Percentiles rank a stretch among this genome's conserved stretches.
phyloP scores from a whole-genome alignment of 1,284 basidiomycete species.

The Boletellus sp. region DNA sequence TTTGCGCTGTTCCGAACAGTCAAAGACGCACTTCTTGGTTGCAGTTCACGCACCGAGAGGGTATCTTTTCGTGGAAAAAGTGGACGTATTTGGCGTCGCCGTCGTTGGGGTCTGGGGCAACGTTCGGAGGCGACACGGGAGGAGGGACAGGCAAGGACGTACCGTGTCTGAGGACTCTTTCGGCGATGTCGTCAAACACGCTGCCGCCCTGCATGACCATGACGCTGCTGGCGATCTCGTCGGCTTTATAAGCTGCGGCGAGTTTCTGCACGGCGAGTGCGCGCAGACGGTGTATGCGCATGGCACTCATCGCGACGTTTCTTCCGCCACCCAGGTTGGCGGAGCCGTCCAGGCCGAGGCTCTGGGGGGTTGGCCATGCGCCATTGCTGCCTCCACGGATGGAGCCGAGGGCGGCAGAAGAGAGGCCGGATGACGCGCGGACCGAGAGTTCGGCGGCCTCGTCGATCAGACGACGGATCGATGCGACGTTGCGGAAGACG shows the following conservation, averaged over 20 bases:
- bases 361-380: constrained; percentile 58
- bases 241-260: constrained; percentile 73
- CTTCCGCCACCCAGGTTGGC: constrained; percentile 53
- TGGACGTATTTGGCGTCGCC: constrained; percentile 79
- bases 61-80: constrained; percentile 88
- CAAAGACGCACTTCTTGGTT: constrained; percentile 9
- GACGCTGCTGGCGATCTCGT: constrained; percentile 84
- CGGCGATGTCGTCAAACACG: constrained; percentile 82
- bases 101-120: constrained; percentile 61
- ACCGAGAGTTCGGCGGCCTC: constrained; percentile 81
- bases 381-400: constrained; percentile 45
- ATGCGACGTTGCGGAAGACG: constrained; percentile 69
- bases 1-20: constrained; percentile 20
- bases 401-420: constrained; percentile 64
- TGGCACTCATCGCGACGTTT: constrained; percentile 77
- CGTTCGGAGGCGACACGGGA: neutral
- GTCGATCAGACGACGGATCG: constrained; percentile 75
- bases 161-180: constrained; percentile 74
- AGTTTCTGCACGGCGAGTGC: constrained; percentile 79
- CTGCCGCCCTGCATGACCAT: constrained; percentile 89
- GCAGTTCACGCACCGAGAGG: constrained; percentile 60
- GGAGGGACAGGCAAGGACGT: neutral
- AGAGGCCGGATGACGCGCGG: constrained; percentile 75
- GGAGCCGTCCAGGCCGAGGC: constrained; percentile 52
- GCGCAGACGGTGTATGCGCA: constrained; percentile 70